These are phyloP conservation scores for Erysimum cheiri DNA, from an alignment of 441 rosid genomes.

Conservation along the genomic window DNA sequence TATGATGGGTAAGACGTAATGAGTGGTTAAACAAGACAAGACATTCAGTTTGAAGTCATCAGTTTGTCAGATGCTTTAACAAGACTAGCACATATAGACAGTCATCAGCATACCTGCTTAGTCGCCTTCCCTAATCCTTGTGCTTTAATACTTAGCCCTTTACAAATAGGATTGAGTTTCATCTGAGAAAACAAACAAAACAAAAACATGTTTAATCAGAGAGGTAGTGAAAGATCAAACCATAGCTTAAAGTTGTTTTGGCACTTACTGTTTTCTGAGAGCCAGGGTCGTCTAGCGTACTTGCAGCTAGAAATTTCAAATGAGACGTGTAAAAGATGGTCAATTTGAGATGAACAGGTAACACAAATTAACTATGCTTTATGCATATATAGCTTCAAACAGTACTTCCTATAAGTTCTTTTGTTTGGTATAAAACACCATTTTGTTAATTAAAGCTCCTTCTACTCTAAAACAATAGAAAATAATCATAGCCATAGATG, in stretches of 20 bases:
- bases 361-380: neutral
- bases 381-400: constrained; percentile 18
- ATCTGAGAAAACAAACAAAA: constrained; percentile 47
- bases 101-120: constrained; percentile 53
- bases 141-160: constrained; percentile 54
- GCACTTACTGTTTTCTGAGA: constrained; percentile 62
- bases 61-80: constrained; percentile 21
- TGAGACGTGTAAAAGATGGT: constrained; percentile 32
- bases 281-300: constrained; percentile 46
- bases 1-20: no score
- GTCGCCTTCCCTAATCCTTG: constrained; percentile 54
- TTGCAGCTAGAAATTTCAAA: constrained; percentile 55
- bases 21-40: no score
- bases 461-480: constrained; percentile 9
- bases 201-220: constrained; percentile 22
- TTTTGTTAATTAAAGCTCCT: neutral
- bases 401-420: neutral
- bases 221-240: constrained; percentile 23
- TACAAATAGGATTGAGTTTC: constrained; percentile 53
- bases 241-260: constrained; percentile 23
- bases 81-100: constrained; percentile 30
- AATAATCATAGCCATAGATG: neutral
- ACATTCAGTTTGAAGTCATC: neutral
- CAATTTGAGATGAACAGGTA: constrained; percentile 38
- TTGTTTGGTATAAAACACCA: neutral